These are phyloP conservation scores for Gracilaria domingensis DNA, from an alignment of 23 red algal species.

Conservation along the genomic window DNA sequence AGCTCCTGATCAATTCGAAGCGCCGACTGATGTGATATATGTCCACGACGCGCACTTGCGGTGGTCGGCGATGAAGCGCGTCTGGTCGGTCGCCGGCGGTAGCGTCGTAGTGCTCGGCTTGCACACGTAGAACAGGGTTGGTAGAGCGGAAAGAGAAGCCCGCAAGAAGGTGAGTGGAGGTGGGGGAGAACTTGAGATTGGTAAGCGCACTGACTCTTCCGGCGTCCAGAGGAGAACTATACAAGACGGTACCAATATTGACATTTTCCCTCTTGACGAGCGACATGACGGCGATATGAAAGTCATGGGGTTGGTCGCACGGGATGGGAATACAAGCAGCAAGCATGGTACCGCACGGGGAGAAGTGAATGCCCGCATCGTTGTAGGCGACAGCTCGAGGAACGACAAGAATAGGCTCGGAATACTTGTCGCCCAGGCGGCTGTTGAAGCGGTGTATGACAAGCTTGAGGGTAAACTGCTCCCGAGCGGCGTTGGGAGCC, in stretches of 20 bases:
- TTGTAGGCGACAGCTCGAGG: constrained; percentile 91
- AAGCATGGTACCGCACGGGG: constrained; percentile 88
- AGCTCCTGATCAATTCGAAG: constrained; percentile 61
- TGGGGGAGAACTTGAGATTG: constrained; percentile 90
- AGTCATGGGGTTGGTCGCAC: constrained; percentile 30
- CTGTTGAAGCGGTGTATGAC: constrained; percentile 77
- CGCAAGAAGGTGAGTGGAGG: constrained; percentile 76
- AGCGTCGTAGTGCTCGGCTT: constrained; percentile 54
- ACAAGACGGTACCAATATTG: constrained; percentile 67
- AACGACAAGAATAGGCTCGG: constrained; percentile 72
- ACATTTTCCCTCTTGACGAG: constrained; percentile 31
- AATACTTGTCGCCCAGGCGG: constrained; percentile 27
- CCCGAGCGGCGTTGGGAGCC: constrained; percentile 10
- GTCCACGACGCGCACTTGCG: constrained; percentile 76
- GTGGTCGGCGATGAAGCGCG: background rate
- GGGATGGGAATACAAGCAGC: constrained; percentile 81
- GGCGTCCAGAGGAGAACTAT: constrained; percentile 56
- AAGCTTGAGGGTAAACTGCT: constrained; percentile 88
- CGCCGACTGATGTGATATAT: constrained; percentile 59
- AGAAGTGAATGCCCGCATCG: constrained; percentile 94
- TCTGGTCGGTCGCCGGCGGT: background rate
- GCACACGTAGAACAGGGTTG: constrained; percentile 72
- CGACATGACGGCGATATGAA: constrained; percentile 80
- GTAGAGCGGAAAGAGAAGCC: constrained; percentile 83
- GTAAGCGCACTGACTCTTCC: constrained; percentile 81